Evolutionary conservation across 2,329 filamentous ascomycete species (phyloP).

Genomic region (Botryosphaeria dothidea): DNA sequence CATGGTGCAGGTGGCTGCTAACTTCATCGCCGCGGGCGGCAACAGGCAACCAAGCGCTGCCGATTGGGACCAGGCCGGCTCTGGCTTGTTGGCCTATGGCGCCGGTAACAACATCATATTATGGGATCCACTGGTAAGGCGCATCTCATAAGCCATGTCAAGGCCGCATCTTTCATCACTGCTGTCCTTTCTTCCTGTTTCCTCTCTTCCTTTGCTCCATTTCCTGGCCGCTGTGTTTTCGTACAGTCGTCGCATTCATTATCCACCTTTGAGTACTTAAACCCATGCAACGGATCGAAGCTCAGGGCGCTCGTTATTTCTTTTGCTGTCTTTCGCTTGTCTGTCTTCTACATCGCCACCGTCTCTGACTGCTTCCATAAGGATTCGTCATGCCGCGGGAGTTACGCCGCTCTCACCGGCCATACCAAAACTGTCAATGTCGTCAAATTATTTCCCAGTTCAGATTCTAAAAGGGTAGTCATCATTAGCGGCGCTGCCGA

Average conservation of each 20-base stretch:
- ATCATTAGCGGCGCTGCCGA: slow-evolving; percentile 83
- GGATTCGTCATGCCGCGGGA: slow-evolving; percentile 54
- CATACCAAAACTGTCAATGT: slow-evolving; percentile 82
- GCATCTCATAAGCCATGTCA: neutral
- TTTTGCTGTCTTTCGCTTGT: neutral
- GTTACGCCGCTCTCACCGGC: slow-evolving; percentile 68
- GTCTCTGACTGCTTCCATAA: neutral
- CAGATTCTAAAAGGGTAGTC: slow-evolving; percentile 51
- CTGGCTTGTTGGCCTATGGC: slow-evolving; percentile 80
- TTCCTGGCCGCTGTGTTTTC: neutral
- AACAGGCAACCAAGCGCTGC: slow-evolving; percentile 88
- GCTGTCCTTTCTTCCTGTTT: neutral
- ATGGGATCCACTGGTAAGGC: slow-evolving; percentile 76
- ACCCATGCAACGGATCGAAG: too few species aligned
- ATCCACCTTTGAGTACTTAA: too few species aligned
- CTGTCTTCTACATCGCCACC: neutral
- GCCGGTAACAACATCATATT: slow-evolving; percentile 85
- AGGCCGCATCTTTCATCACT: neutral
- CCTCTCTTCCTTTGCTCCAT: neutral
- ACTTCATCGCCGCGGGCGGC: slow-evolving; percentile 74
- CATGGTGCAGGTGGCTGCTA: slow-evolving; percentile 23
- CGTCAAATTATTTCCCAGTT: slow-evolving; percentile 70
- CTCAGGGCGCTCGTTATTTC: too few species aligned
- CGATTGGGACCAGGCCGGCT: slow-evolving; percentile 72
- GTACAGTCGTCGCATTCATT: neutral